Evolutionary conservation across 2,329 filamentous ascomycete genomes (phyloP).

Genomic region (Aspergillus transmontanensis): DNA sequence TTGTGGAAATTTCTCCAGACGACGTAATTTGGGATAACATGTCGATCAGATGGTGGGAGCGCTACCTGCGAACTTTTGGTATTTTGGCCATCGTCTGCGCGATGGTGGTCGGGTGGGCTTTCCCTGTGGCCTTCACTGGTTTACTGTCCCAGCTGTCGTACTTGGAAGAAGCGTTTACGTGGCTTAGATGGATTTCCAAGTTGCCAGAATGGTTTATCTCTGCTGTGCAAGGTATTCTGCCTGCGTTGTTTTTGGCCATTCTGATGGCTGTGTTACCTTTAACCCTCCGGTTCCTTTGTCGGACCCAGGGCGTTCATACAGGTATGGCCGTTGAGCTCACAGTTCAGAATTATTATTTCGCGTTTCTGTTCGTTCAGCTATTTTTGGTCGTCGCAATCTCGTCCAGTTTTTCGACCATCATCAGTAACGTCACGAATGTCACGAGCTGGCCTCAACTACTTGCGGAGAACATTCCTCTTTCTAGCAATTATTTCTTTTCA

Average conservation of each 20-base stretch:
- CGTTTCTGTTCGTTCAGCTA: conserved; percentile 90
- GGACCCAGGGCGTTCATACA: conserved; percentile 78
- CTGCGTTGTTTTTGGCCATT: conserved; percentile 73
- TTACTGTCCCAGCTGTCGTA: conserved; percentile 75
- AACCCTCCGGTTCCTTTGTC: conserved; percentile 72
- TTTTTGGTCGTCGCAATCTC: conserved; percentile 91
- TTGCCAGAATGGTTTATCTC: conserved; percentile 65
- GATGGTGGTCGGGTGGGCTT: conserved; percentile 86
- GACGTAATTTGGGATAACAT: conserved; percentile 98
- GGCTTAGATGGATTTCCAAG: conserved; percentile 69
- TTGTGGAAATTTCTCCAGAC: conserved; percentile 89
- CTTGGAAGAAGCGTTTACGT: conserved; percentile 66
- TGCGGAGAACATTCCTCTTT: conserved; percentile 77
- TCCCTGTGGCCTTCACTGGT: conserved; percentile 87
- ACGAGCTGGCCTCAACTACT: conserved; percentile 73
- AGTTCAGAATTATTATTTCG: conserved; percentile 92
- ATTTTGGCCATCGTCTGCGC: conserved; percentile 68
- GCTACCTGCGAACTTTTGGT: conserved; percentile 70
- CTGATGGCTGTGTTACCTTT: conserved; percentile 81
- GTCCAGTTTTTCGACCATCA: conserved; percentile 68
- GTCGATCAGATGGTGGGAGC: conserved; percentile 92
- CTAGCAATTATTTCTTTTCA: conserved; percentile 96
- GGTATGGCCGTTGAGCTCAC: conserved; percentile 75
- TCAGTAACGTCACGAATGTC: conserved; percentile 66
- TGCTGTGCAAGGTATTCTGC: conserved; percentile 82